Percentiles rank a stretch among this genome's conserved stretches.
phyloP scores from a whole-genome alignment of 2,329 filamentous ascomycete species.

The Pestalotiopsis fici region DNA sequence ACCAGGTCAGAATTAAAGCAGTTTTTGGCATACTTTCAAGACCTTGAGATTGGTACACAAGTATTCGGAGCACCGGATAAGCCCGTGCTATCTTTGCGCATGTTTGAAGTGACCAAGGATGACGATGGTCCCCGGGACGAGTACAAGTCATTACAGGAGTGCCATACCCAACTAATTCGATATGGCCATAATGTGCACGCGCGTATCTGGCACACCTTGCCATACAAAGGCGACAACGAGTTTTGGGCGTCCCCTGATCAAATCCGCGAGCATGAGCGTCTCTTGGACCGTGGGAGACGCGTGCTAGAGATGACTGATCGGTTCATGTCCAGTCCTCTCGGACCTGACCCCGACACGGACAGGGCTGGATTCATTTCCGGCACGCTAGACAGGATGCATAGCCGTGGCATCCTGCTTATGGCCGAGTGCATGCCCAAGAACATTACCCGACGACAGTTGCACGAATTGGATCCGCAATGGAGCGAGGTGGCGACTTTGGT shows the following conservation, averaged over 20 bases:
- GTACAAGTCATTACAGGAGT: not conserved
- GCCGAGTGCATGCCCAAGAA: slow-evolving; percentile 7
- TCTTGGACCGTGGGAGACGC: slow-evolving; percentile 3
- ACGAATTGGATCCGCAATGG: not conserved
- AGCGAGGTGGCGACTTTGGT: not conserved
- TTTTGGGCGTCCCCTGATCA: slow-evolving; percentile 9
- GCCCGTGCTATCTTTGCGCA: not conserved
- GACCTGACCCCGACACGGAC: not conserved
- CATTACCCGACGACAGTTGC: not conserved
- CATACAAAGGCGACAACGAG: slow-evolving; percentile 5
- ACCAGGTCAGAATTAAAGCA: slow-evolving; percentile 18
- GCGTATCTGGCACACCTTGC: slow-evolving; percentile 6
- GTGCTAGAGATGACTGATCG: not conserved
- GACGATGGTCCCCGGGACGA: slow-evolving; percentile 9
- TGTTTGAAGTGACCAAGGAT: not conserved
- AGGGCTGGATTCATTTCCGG: not conserved
- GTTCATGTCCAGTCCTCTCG: not conserved
- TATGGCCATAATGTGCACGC: not conserved
- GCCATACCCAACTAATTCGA: not conserved
- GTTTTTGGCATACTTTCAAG: slow-evolving; percentile 18
- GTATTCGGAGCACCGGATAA: slow-evolving; percentile 9
- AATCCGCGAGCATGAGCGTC: not conserved
- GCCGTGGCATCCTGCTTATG: not conserved
- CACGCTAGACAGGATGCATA: slow-evolving; percentile 5
- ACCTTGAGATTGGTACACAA: slow-evolving; percentile 14